phyloP scores from a whole-genome alignment of 2,329 filamentous ascomycete species.

The Ascomycota sp. region DNA sequence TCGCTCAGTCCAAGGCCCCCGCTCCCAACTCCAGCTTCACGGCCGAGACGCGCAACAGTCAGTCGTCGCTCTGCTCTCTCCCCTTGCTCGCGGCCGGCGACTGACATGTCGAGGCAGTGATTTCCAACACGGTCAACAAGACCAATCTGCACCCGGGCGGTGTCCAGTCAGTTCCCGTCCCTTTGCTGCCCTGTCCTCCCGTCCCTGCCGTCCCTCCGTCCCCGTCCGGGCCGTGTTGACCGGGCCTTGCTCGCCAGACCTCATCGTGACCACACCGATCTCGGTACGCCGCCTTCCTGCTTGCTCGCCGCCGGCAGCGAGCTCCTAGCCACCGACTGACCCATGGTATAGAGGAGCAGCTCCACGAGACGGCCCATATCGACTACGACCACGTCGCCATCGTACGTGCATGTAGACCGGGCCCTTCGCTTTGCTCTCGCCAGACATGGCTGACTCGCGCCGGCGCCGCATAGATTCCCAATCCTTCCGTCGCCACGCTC shows the following conservation, averaged over 20 bases:
- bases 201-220: neutral
- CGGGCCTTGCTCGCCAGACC: slow-evolving; percentile 32
- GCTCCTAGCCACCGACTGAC: slow-evolving; percentile 2
- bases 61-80: slow-evolving; percentile 6
- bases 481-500: slow-evolving; percentile 81
- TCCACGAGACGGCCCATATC: slow-evolving; percentile 94
- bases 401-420: slow-evolving; percentile 29
- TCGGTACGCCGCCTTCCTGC: slow-evolving; percentile 26
- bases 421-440: neutral
- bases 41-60: slow-evolving; percentile 20
- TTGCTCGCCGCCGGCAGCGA: slow-evolving; percentile 3
- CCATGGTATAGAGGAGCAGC: slow-evolving; percentile 47
- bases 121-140: slow-evolving; percentile 54
- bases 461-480: slow-evolving; percentile 37
- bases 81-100: neutral
- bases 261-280: slow-evolving; percentile 72
- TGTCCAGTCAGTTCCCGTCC: slow-evolving; percentile 49
- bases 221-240: slow-evolving; percentile 1
- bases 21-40: slow-evolving; percentile 15
- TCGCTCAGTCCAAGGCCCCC: slow-evolving; percentile 17
- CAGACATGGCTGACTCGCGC: slow-evolving; percentile 1
- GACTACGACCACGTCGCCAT: slow-evolving; percentile 97
- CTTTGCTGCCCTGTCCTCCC: neutral
- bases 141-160: slow-evolving; percentile 76
- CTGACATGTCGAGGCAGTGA: slow-evolving; percentile 17